A percentile compares a stretch with the other conserved stretches of the same genome.
Evolutionary conservation across 805 yeast species (phyloP).

Genomic region (Suhomyces sp.): DNA sequence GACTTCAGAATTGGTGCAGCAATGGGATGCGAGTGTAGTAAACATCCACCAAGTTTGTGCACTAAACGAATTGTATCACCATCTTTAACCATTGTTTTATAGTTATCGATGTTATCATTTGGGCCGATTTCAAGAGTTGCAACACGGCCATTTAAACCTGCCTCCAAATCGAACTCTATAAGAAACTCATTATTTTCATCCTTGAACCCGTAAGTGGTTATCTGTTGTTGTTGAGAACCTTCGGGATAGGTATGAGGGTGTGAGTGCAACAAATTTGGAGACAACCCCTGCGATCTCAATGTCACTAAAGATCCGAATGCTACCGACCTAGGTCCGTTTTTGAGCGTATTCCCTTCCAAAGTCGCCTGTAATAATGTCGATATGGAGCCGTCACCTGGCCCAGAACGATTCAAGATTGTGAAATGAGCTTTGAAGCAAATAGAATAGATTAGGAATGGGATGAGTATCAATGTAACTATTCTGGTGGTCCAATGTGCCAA

Average conservation of each 20-base stretch:
- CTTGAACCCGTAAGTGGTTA: constrained; percentile 87
- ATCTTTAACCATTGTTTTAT: constrained; percentile 40
- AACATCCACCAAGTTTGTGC: constrained; percentile 69
- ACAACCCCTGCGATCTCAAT: constrained; percentile 65
- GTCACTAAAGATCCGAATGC: constrained; percentile 63
- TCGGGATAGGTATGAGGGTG: constrained; percentile 84
- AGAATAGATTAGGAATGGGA: constrained; percentile 71
- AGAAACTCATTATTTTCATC: constrained; percentile 95
- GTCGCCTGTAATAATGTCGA: constrained; percentile 89
- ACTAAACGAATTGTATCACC: constrained; percentile 69
- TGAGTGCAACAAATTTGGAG: constrained; percentile 80
- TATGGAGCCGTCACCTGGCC: constrained; percentile 92
- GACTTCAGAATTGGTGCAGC: constrained; percentile 68
- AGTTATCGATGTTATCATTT: constrained; percentile 14
- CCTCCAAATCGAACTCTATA: constrained; percentile 70
- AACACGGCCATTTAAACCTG: constrained; percentile 23
- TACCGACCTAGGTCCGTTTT: constrained; percentile 63
- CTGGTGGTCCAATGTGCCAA: constrained; percentile 71
- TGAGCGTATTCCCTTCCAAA: constrained; percentile 62
- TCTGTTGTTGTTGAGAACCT: constrained; percentile 91
- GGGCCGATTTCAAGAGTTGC: constrained; percentile 27
- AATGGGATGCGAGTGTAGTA: constrained; percentile 79
- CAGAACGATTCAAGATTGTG: constrained; percentile 67
- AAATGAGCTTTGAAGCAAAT: constrained; percentile 81
- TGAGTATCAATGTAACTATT: constrained; percentile 57